A percentile compares a stretch with the other conserved stretches of the same genome.
Conservation (phyloP, 495 filamentous ascomycete genomes). For the Penicillium waksmanii region DNA sequence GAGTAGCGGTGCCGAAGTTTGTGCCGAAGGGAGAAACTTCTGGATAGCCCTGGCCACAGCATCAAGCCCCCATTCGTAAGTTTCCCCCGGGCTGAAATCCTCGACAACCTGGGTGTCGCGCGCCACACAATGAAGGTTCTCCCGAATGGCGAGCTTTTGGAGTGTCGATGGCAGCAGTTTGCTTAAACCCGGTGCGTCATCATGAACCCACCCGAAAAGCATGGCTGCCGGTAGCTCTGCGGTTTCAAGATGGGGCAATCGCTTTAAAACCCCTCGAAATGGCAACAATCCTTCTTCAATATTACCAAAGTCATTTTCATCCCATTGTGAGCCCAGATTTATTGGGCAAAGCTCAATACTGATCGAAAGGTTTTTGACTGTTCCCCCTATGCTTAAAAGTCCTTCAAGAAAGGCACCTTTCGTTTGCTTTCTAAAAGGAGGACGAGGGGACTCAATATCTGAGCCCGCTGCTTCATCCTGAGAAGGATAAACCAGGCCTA, state of each 20-base stretch:
- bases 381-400: not conserved
- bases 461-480: not conserved
- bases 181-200: not conserved
- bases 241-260: not conserved
- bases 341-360: not conserved
- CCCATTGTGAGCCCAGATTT: not conserved
- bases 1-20: not conserved
- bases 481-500: not conserved
- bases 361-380: not conserved
- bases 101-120: not conserved
- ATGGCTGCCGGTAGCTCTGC: not conserved
- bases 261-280: not conserved
- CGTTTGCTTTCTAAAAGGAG: not conserved
- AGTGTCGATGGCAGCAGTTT: not conserved
- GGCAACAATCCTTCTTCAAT: not conserved
- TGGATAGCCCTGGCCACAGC: not conserved
- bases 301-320: not conserved
- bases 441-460: not conserved
- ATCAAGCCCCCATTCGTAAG: not conserved
- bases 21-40: not conserved
- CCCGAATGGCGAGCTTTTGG: not conserved
- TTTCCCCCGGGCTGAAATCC: not conserved
- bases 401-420: not conserved
- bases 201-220: not conserved
- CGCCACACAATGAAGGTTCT: not conserved